phyloP scores from a whole-genome alignment of 202 grass and related monocot species.

The Schoenoplectus tabernaemontani region DNA sequence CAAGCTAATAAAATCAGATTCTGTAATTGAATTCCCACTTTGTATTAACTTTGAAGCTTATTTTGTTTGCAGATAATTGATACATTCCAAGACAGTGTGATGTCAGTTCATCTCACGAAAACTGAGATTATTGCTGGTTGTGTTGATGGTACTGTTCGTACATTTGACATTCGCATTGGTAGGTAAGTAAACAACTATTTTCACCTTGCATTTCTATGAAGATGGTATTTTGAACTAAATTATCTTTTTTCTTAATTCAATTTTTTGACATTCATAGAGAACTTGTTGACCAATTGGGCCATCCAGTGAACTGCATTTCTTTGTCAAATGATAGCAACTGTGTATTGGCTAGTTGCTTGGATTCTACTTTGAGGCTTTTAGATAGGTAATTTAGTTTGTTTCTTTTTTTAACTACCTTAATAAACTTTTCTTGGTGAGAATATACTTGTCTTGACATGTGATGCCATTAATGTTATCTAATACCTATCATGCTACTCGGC shows the following conservation, averaged over 20 bases:
- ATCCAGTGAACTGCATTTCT: slow-evolving; percentile 89
- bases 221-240: neutral
- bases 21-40: neutral
- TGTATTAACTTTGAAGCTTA: slow-evolving; percentile 6
- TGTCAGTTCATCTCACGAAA: slow-evolving; percentile 77
- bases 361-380: slow-evolving; percentile 88
- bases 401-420: neutral
- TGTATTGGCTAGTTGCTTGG: slow-evolving; percentile 82
- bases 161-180: slow-evolving; percentile 95
- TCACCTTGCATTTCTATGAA: neutral
- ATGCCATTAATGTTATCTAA: neutral
- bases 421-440: neutral
- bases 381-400: slow-evolving; percentile 56
- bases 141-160: slow-evolving; percentile 84
- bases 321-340: slow-evolving; percentile 93
- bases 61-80: slow-evolving; percentile 56
- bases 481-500: no score
- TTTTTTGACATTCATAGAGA: slow-evolving; percentile 48
- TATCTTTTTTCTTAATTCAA: neutral
- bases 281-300: slow-evolving; percentile 72
- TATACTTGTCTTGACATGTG: neutral
- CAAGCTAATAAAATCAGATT: neutral
- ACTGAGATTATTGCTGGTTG: slow-evolving; percentile 94
- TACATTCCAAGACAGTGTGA: slow-evolving; percentile 96
- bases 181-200: slow-evolving; percentile 43